These are phyloP conservation scores for Litsea cubeba DNA, from an alignment of 164 flowering plant species.

Conservation along the genomic window DNA sequence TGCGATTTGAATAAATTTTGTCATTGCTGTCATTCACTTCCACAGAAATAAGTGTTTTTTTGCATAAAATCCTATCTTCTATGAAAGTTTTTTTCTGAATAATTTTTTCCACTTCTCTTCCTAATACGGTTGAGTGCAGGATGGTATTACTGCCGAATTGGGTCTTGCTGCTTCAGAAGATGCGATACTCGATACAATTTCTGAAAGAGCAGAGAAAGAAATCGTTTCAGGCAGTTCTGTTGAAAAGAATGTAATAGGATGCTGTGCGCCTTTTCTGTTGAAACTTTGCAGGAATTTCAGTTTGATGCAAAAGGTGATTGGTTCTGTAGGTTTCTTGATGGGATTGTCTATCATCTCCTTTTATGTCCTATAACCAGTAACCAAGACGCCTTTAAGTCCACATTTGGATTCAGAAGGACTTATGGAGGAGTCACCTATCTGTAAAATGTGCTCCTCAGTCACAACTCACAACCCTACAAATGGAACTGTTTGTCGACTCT, in stretches of 20 bases:
- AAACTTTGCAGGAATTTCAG: constrained; percentile 82
- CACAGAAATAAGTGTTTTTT: neutral
- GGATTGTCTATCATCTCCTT: neutral
- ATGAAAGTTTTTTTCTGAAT: neutral
- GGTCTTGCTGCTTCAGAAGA: constrained; percentile 93
- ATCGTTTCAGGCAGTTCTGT: constrained; percentile 56
- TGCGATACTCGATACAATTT: constrained; percentile 68
- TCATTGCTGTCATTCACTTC: neutral
- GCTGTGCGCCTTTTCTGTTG: constrained; percentile 69
- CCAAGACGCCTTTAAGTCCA: neutral
- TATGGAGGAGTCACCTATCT: neutral
- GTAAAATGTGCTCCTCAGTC: neutral
- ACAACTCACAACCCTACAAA: too few species aligned
- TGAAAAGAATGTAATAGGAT: constrained; percentile 71
- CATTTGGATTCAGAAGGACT: neutral
- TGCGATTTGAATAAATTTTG: constrained; percentile 2
- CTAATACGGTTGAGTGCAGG: constrained; percentile 38
- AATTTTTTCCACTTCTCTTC: neutral
- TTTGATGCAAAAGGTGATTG: constrained; percentile 81
- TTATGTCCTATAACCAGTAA: neutral
- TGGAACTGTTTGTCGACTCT: too few species aligned
- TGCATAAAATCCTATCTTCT: neutral
- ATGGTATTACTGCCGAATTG: constrained; percentile 78
- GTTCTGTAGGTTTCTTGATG: neutral
- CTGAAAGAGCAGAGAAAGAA: constrained; percentile 84